These are phyloP conservation scores for Grosmannia serpens DNA, from an alignment of 2,329 filamentous ascomycete genomes.

Conservation along the genomic window DNA sequence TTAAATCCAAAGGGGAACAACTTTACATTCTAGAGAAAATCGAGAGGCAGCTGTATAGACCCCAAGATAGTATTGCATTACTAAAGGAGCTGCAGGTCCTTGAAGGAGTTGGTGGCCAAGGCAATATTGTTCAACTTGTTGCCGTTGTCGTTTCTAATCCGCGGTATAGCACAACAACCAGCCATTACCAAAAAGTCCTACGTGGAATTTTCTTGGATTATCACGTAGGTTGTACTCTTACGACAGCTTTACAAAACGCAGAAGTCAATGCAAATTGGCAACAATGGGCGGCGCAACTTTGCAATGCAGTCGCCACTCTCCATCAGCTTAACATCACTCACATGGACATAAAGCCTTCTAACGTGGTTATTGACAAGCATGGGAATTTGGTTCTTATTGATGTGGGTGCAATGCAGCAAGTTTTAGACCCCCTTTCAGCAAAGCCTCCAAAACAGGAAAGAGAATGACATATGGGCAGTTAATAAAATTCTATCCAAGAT, in stretches of 20 bases:
- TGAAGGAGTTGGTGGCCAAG: slow-evolving; percentile 7
- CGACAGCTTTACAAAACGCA: slow-evolving; percentile 6
- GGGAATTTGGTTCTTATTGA: slow-evolving; percentile 13
- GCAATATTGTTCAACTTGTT: slow-evolving; percentile 13
- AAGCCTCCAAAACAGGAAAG: slow-evolving; percentile 7
- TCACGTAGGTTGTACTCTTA: slow-evolving; percentile 12
- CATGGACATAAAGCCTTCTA: slow-evolving; percentile 16
- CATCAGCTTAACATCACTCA: slow-evolving; percentile 12
- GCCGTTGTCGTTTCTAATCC: slow-evolving; percentile 9
- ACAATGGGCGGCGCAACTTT: slow-evolving; percentile 13
- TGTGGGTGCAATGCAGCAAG: slow-evolving; percentile 13
- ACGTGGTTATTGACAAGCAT: slow-evolving; percentile 11
- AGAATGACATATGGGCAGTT: slow-evolving; percentile 14
- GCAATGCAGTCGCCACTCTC: slow-evolving; percentile 9
- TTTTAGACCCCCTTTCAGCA: slow-evolving; percentile 9
- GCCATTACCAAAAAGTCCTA: slow-evolving; percentile 6
- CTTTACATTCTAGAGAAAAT: slow-evolving; percentile 16
- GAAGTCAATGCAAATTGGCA: slow-evolving; percentile 6
- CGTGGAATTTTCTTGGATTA: slow-evolving; percentile 14
- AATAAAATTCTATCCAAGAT: slow-evolving; percentile 9
- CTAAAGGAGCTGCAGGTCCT: slow-evolving; percentile 16
- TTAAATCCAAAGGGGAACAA: not conserved
- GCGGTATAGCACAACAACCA: not conserved
- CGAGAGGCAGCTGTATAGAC: slow-evolving; percentile 12
- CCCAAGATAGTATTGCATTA: slow-evolving; percentile 14